Evolutionary conservation across 345 rosid species (phyloP).

Genomic region (Theobroma cacao): DNA sequence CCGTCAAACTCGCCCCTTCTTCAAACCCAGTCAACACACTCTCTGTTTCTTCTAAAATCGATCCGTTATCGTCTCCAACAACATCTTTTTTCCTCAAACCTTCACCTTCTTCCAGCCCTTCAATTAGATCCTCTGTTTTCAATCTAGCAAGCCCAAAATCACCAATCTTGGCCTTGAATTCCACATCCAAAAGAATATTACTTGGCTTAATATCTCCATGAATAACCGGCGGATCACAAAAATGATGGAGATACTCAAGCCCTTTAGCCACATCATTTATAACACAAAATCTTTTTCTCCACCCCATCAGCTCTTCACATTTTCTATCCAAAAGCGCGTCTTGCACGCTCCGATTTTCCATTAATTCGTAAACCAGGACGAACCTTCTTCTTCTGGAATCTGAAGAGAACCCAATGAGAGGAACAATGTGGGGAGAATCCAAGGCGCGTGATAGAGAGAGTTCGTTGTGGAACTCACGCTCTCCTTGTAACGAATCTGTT

Average conservation of each 20-base stretch:
- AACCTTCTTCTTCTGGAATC: slow-evolving; percentile 52
- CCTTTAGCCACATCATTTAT: slow-evolving; percentile 73
- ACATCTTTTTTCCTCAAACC: slow-evolving; percentile 23
- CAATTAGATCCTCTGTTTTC: slow-evolving; percentile 44
- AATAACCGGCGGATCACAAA: slow-evolving; percentile 51
- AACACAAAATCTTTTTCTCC: slow-evolving; percentile 46
- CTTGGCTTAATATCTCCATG: slow-evolving; percentile 79
- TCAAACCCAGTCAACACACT: slow-evolving; percentile 60
- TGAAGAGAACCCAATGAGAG: slow-evolving; percentile 64
- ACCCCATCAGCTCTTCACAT: slow-evolving; percentile 66
- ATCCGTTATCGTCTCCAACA: slow-evolving; percentile 54
- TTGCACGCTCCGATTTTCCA: slow-evolving; percentile 73
- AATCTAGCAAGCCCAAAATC: slow-evolving; percentile 79
- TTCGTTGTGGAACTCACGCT: slow-evolving; percentile 81
- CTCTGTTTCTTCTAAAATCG: slow-evolving; percentile 64
- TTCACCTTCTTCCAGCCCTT: slow-evolving; percentile 34
- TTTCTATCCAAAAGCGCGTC: slow-evolving; percentile 67
- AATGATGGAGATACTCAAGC: slow-evolving; percentile 70
- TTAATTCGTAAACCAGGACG: slow-evolving; percentile 62
- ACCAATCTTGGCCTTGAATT: slow-evolving; percentile 64
- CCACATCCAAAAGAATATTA: slow-evolving; percentile 50
- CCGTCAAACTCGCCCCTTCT: slow-evolving; percentile 30
- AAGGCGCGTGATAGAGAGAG: slow-evolving; percentile 65
- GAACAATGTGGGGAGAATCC: slow-evolving; percentile 57
- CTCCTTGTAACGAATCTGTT: slow-evolving; percentile 60